A percentile compares a stretch with the other conserved stretches of the same genome.
phyloP scores from a whole-genome alignment of 169 alveolate genomes.

The Perkinsus olseni region DNA sequence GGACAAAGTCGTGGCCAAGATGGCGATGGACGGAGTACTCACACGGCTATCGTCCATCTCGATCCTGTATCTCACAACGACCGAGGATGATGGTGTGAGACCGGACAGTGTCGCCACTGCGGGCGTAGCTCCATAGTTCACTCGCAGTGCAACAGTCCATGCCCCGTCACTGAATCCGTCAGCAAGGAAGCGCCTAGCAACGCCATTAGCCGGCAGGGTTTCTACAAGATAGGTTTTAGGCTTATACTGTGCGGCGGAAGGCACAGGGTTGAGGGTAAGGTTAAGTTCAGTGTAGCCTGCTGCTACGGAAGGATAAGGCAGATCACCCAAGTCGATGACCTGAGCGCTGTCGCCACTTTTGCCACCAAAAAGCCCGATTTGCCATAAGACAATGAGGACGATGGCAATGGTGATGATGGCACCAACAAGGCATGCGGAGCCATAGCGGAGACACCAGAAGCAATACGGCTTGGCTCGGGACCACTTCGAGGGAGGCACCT shows the following conservation, averaged over 20 bases:
- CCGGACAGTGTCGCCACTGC: neutral
- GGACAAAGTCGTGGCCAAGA: neutral
- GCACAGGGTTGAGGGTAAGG: neutral
- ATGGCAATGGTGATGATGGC: neutral
- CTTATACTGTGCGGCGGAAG: neutral
- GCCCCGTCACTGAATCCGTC: neutral
- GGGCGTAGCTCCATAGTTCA: neutral
- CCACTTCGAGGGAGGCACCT: neutral
- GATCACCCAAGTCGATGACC: neutral
- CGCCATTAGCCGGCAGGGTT: neutral
- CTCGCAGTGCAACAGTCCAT: neutral
- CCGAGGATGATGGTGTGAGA: neutral
- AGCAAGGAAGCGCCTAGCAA: neutral
- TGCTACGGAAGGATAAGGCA: neutral
- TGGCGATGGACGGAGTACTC: neutral
- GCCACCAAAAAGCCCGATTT: neutral
- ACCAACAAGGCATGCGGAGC: neutral
- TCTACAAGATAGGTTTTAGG: neutral
- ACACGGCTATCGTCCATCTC: neutral
- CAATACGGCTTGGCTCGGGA: neutral
- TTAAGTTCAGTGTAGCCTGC: neutral
- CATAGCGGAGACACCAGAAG: neutral
- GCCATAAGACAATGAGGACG: neutral
- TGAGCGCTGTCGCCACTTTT: neutral
- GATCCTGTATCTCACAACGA: neutral